Percentiles rank a stretch among this genome's conserved stretches.
These are phyloP conservation scores for Gossypium lobatum DNA, from an alignment of 441 rosid species.

Conservation along the genomic window DNA sequence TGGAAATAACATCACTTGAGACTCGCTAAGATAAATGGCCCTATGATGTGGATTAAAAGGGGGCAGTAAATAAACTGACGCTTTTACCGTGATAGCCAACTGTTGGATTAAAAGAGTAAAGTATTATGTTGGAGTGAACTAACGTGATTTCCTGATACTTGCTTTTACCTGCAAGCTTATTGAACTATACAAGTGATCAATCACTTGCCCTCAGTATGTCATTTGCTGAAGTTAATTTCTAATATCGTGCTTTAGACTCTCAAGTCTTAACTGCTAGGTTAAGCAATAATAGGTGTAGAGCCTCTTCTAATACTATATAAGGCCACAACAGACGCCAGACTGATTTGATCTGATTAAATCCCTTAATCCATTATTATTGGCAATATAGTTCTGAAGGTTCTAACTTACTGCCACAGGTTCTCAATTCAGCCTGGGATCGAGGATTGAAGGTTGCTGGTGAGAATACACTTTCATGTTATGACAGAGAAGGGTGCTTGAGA, in stretches of 20 bases:
- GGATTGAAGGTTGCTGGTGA: constrained; percentile 53
- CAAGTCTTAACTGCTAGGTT: background rate
- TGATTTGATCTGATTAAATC: constrained; percentile 2
- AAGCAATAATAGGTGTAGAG: background rate
- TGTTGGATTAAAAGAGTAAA: background rate
- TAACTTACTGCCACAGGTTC: constrained; percentile 37
- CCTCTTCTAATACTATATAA: background rate
- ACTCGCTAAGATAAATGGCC: background rate
- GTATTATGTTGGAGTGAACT: background rate
- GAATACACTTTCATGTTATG: constrained; percentile 53
- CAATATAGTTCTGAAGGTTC: background rate
- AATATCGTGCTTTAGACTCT: constrained; percentile 1
- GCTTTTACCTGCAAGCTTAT: background rate
- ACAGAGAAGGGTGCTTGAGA: constrained; percentile 55
- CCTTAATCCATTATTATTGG: background rate
- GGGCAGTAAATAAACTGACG: background rate
- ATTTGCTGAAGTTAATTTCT: constrained; percentile 5
- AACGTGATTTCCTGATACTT: background rate
- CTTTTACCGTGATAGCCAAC: background rate
- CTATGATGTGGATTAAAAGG: background rate
- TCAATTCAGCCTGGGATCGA: constrained; percentile 66
- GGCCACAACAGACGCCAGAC: background rate
- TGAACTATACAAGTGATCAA: constrained; percentile 4
- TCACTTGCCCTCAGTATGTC: background rate
- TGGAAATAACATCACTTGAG: background rate